Conservation (phyloP, 495 filamentous ascomycete genomes). For the Xylaria curta region DNA sequence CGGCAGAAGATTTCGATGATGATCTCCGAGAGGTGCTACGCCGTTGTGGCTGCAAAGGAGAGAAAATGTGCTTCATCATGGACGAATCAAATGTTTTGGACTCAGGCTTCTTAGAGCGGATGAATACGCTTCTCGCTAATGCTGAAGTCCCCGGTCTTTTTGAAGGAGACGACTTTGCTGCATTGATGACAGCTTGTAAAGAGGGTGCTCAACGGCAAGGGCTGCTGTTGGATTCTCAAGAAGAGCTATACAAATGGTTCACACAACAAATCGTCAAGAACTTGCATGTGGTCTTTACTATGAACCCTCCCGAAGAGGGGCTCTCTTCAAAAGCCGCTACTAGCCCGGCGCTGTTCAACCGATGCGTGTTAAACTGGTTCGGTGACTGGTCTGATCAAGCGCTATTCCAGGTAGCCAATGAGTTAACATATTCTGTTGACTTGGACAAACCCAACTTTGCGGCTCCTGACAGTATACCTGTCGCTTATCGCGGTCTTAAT, state of each 20-base stretch:
- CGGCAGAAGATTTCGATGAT: constrained; percentile 97
- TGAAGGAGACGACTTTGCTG: constrained; percentile 94
- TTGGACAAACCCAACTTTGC: constrained; percentile 83
- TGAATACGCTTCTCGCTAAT: constrained; percentile 98
- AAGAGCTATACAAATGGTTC: constrained; percentile 99
- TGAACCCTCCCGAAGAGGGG: constrained; percentile 98
- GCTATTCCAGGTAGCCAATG: constrained; percentile 95
- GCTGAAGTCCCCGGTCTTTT: constrained; percentile 98
- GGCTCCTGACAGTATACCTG: constrained; percentile 89
- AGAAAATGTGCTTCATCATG: constrained; percentile 99
- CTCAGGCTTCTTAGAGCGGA: constrained; percentile 96
- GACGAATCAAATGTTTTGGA: constrained; percentile 98
- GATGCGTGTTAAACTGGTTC: constrained; percentile 99
- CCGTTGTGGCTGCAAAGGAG: constrained; percentile 93
- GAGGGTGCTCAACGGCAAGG: constrained; percentile 98
- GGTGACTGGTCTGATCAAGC: constrained; percentile 99
- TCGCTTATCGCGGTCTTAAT: constrained; percentile 83
- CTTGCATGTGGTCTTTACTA: constrained; percentile 97
- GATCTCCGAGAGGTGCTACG: constrained; percentile 93
- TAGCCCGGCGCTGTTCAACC: constrained; percentile 96
- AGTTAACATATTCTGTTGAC: constrained; percentile 94
- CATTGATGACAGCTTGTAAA: constrained; percentile 97
- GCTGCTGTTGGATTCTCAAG: constrained; percentile 90
- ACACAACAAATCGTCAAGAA: constrained; percentile 99
- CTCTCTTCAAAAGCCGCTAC: constrained; percentile 95